Conservation (phyloP, 768 basidiomycete genomes). For the Suillus brevipes region DNA sequence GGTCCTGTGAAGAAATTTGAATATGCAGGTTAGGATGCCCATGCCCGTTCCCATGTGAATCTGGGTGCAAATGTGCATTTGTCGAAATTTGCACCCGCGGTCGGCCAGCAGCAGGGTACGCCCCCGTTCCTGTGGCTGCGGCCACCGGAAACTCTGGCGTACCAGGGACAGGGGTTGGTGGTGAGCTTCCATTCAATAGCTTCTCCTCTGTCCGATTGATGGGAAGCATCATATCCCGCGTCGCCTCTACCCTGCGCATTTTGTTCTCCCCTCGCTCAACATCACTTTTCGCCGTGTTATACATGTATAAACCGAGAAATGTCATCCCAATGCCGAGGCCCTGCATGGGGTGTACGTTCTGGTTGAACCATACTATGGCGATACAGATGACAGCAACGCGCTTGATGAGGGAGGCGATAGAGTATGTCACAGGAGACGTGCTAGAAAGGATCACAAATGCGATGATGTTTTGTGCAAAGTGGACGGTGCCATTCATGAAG, state of each 20-base stretch:
- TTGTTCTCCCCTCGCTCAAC: slow-evolving; percentile 92
- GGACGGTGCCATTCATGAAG: slow-evolving; percentile 91
- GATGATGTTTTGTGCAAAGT: slow-evolving; percentile 96
- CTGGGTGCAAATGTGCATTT: slow-evolving; percentile 16
- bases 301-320: slow-evolving; percentile 90
- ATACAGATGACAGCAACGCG: slow-evolving; percentile 98
- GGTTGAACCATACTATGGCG: slow-evolving; percentile 95
- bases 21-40: slow-evolving; percentile 15
- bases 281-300: slow-evolving; percentile 91
- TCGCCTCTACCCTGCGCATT: slow-evolving; percentile 74
- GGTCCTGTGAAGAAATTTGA: slow-evolving; percentile 19
- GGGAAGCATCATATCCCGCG: slow-evolving; percentile 67
- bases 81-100: slow-evolving; percentile 6
- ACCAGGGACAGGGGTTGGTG: slow-evolving; percentile 16
- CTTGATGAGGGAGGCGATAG: slow-evolving; percentile 96
- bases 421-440: slow-evolving; percentile 97
- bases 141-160: neutral
- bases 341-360: slow-evolving; percentile 80
- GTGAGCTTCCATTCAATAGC: slow-evolving; percentile 45
- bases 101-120: slow-evolving; percentile 16
- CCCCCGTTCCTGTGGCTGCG: slow-evolving; percentile 28
- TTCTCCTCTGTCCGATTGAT: slow-evolving; percentile 61
- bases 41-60: neutral
- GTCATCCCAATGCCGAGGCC: slow-evolving; percentile 89
- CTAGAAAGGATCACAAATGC: slow-evolving; percentile 95